phyloP scores from a whole-genome alignment of 768 basidiomycete genomes.

The Xerocomellus dryophilus region DNA sequence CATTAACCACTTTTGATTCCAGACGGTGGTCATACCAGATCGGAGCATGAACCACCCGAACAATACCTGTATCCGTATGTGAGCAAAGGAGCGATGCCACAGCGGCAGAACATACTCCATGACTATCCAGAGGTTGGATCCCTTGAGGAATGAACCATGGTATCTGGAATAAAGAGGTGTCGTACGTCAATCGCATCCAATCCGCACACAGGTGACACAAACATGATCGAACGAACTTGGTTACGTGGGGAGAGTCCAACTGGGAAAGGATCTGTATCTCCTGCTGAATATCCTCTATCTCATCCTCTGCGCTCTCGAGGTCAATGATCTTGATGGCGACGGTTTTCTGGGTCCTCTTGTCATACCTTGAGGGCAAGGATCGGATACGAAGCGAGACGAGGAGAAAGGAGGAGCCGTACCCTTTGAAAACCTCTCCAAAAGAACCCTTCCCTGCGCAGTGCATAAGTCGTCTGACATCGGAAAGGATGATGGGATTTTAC shows the following conservation, averaged over 20 bases:
- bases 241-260: slow-evolving; percentile 93
- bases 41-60: slow-evolving; percentile 96
- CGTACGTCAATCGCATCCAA: slow-evolving; percentile 31
- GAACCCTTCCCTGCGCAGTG: slow-evolving; percentile 82
- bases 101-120: slow-evolving; percentile 70
- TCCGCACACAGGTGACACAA: slow-evolving; percentile 29
- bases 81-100: slow-evolving; percentile 1
- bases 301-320: slow-evolving; percentile 97
- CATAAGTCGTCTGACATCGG: slow-evolving; percentile 18
- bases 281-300: slow-evolving; percentile 99
- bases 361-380: slow-evolving; percentile 57
- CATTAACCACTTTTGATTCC: slow-evolving; percentile 1
- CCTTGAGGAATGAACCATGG: slow-evolving; percentile 94
- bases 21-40: slow-evolving; percentile 61
- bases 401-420: slow-evolving; percentile 46
- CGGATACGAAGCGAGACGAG: slow-evolving; percentile 6
- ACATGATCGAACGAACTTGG: slow-evolving; percentile 62
- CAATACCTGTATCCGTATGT: slow-evolving; percentile 65
- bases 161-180: slow-evolving; percentile 53
- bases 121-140: slow-evolving; percentile 96
- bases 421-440: slow-evolving; percentile 99
- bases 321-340: slow-evolving; percentile 99
- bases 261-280: slow-evolving; percentile 98
- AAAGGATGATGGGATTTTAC: slow-evolving; percentile 41
- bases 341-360: slow-evolving; percentile 92